phyloP scores from a whole-genome alignment of 2,329 filamentous ascomycete species.

The Akanthomyces lecanii region DNA sequence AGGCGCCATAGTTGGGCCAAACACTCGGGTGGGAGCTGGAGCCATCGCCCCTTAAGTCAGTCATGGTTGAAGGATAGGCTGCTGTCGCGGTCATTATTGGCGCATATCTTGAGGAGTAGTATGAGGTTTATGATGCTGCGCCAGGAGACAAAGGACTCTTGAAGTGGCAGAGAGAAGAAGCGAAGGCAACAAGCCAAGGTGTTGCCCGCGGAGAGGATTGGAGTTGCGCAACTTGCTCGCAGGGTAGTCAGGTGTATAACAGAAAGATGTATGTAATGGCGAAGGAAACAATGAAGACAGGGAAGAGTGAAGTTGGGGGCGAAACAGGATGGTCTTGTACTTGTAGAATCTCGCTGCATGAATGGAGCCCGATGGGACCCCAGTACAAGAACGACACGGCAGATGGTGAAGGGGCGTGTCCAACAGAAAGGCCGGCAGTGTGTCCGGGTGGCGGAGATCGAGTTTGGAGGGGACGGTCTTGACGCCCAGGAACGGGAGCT shows the following conservation, averaged over 20 bases:
- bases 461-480: conserved; percentile 29
- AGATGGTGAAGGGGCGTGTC: conserved; percentile 18
- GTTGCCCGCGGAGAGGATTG: not conserved
- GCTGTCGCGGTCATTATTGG: conserved; percentile 58
- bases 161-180: not conserved
- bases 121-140: not conserved
- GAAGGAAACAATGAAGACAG: conserved; percentile 11
- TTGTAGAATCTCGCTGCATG: conserved; percentile 18
- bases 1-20: conserved; percentile 55
- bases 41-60: conserved; percentile 58
- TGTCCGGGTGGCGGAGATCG: conserved; percentile 31
- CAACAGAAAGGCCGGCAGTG: conserved; percentile 44
- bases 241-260: not conserved
- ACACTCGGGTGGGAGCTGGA: conserved; percentile 51
- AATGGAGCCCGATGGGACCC: conserved; percentile 18
- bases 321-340: conserved; percentile 17
- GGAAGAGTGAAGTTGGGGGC: conserved; percentile 16
- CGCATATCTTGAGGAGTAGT: conserved; percentile 39
- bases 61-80: conserved; percentile 59
- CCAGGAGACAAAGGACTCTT: not conserved
- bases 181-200: not conserved
- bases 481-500: conserved; percentile 37
- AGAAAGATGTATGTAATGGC: conserved; percentile 7
- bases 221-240: not conserved
- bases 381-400: conserved; percentile 16